phyloP scores from a whole-genome alignment of 2,329 filamentous ascomycete genomes.

The Alternaria dauci region DNA sequence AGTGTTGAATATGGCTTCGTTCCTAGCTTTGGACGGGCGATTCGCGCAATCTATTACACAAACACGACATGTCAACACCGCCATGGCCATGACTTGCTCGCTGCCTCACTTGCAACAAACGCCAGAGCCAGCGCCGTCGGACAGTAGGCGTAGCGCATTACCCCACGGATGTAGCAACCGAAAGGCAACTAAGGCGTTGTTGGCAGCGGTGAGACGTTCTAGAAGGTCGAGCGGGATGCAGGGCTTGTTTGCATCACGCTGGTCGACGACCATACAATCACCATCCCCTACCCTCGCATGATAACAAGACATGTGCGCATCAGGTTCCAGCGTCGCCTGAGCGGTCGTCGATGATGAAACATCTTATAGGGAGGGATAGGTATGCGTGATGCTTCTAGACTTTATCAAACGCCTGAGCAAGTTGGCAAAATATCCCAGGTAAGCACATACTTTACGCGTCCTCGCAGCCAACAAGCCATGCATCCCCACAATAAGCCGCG shows the following conservation, averaged over 20 bases:
- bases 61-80: conserved; percentile 10
- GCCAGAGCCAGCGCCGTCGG: not conserved
- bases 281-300: not conserved
- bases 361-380: not conserved
- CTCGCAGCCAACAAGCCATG: conserved; percentile 11
- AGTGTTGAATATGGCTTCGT: not conserved
- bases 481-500: conserved; percentile 12
- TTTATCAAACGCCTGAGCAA: not conserved
- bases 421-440: not conserved
- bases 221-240: conserved; percentile 16
- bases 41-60: conserved; percentile 17
- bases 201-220: conserved; percentile 20
- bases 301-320: not conserved
- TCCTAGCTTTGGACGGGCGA: conserved; percentile 1
- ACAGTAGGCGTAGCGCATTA: conserved; percentile 1
- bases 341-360: not conserved
- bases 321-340: not conserved
- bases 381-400: not conserved
- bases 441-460: conserved; percentile 15
- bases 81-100: not conserved
- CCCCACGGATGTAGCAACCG: conserved; percentile 8
- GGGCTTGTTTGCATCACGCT: conserved; percentile 8
- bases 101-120: not conserved
- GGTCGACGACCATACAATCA: not conserved
- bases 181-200: conserved; percentile 11